Evolutionary conservation across 768 basidiomycete genomes (phyloP).

Genomic region (Suillus cothurnatus): DNA sequence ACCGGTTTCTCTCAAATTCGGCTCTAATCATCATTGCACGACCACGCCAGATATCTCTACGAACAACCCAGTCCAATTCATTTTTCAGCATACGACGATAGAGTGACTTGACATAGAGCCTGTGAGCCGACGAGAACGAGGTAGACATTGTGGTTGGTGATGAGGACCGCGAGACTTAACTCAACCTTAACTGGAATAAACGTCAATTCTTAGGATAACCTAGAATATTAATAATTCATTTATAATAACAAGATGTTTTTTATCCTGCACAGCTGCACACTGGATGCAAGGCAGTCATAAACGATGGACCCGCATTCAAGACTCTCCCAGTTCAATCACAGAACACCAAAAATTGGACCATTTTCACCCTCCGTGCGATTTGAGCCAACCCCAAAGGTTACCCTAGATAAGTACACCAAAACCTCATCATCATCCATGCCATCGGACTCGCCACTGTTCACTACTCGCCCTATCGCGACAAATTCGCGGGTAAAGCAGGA

Average conservation of each 20-base stretch:
- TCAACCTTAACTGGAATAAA: constrained; percentile 1
- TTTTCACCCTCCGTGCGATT: constrained; percentile 45
- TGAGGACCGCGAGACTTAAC: constrained; percentile 1
- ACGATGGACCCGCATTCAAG: constrained; percentile 80
- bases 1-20: constrained; percentile 93
- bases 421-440: constrained; percentile 29
- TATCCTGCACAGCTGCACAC: neutral
- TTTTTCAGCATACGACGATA: constrained; percentile 89
- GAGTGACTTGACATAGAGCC: constrained; percentile 86
- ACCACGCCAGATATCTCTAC: constrained; percentile 83
- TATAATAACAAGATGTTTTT: neutral
- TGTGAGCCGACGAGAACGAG: constrained; percentile 74
- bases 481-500: constrained; percentile 80
- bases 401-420: constrained; percentile 48
- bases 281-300: constrained; percentile 5
- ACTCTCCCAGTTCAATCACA: constrained; percentile 73
- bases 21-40: constrained; percentile 87
- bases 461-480: constrained; percentile 66
- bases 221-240: constrained; percentile 4
- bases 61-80: constrained; percentile 86
- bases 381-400: constrained; percentile 45
- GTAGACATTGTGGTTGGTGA: constrained; percentile 46
- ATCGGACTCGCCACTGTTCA: constrained; percentile 15
- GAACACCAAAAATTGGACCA: constrained; percentile 70
- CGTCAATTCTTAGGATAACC: neutral